phyloP scores from a whole-genome alignment of 257 asterid species.

The Solanum dulcamara region DNA sequence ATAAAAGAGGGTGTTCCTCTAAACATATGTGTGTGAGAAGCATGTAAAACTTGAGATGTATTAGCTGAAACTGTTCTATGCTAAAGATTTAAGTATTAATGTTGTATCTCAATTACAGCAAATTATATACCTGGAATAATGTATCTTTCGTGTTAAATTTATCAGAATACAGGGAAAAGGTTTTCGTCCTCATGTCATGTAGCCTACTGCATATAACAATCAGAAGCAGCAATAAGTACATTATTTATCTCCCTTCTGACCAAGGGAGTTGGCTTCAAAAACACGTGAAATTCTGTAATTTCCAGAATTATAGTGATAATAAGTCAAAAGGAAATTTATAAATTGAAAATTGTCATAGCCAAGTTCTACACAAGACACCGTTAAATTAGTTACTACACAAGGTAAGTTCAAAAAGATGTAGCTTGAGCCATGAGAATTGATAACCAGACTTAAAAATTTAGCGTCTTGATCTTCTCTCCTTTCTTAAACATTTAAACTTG shows the following conservation, averaged over 20 bases:
- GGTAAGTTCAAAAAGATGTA: neutral
- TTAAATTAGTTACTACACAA: neutral
- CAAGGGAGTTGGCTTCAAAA: neutral
- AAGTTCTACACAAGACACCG: neutral
- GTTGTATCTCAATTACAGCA: neutral
- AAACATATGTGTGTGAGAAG: neutral
- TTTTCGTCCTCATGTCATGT: neutral
- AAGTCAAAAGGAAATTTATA: neutral
- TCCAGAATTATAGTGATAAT: neutral
- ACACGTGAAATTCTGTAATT: neutral
- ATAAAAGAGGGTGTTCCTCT: neutral
- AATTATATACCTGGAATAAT: neutral
- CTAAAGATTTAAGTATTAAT: neutral
- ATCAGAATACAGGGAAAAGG: neutral
- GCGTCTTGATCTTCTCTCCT: neutral
- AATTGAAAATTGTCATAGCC: neutral
- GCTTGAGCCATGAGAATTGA: neutral
- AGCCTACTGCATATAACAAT: neutral
- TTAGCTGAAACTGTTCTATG: neutral
- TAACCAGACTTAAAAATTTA: neutral
- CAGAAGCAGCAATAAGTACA: neutral
- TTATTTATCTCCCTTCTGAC: neutral
- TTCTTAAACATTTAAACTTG: neutral
- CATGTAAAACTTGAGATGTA: neutral
- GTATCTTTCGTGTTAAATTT: neutral